Evolutionary conservation across 164 flowering plant species (phyloP), one percentile per base, ranked within the genome.

Genomic region (Nymphaea colorata): DNA sequence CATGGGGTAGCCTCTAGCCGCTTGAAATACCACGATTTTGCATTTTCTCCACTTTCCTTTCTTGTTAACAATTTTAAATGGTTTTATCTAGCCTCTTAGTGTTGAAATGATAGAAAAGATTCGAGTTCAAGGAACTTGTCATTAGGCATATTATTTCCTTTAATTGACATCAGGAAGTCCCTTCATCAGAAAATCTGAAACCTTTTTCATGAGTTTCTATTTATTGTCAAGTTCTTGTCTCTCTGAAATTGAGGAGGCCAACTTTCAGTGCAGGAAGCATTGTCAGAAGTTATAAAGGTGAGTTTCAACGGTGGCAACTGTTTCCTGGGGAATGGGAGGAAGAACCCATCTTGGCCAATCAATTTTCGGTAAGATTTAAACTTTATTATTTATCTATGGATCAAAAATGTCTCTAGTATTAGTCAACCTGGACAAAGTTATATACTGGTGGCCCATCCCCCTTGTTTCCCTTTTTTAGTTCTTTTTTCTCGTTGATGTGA

Each of bases 201-300:
- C 8, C 14, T 51, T 51, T 51, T 15, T 51, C 14, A 10, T 51
- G 57, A 51, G 8, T 51, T 51, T 51, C 57, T 25, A 51, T 47
- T 4, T 51, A 15, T 51, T 14, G 12, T 2, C 55, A 47, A 15
- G 8, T 51, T 51, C 57, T 7, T 51, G 57, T 51, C 3, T 51
- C 10, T 15, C 57, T 51, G 57, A 51, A 51, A 51, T 4, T 5
- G 14, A 25, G 57, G 14, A 51, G 57, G 12, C 14, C 14, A 51
- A 8, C 14, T 53, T 73, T 67, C 81, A 94, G 98, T 74, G 82
- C 91, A 68, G 99, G 99, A 71, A 91, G 99, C 81, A 91, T 94
- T 70, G 98, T 96, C 43, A 91, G 98, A 83, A 88, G 87, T 79
- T 87, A 75, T 77, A 86, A 60, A 76, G 99, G 99, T 64, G 90